A percentile compares a stretch with the other conserved stretches of the same genome.
Conservation (phyloP, 345 rosid species). For the Cardamine occulta region DNA sequence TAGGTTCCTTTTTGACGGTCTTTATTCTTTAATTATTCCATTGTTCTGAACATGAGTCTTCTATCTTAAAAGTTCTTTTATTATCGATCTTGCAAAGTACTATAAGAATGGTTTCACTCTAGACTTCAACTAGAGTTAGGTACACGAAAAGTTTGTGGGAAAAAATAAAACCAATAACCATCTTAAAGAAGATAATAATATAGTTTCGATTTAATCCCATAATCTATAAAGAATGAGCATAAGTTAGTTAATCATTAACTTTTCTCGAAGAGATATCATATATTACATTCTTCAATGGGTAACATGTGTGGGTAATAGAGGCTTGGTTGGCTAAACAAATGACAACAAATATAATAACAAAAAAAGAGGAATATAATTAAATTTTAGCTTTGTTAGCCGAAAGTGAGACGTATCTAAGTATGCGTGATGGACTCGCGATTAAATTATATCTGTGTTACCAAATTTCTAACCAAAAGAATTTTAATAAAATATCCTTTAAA, state of each 20-base stretch:
- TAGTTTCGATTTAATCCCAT: not conserved
- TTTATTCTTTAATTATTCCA: not conserved
- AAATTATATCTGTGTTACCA: slow-evolving; percentile 18
- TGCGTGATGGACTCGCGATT: slow-evolving; percentile 18
- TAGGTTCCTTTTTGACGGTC: not conserved
- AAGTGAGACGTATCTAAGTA: slow-evolving; percentile 38
- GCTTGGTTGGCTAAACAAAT: slow-evolving; percentile 39
- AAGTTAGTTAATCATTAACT: not conserved
- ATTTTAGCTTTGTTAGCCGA: slow-evolving; percentile 39
- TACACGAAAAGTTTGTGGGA: not conserved
- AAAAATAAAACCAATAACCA: not conserved
- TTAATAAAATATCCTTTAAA: slow-evolving; percentile 14
- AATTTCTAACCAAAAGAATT: slow-evolving; percentile 33
- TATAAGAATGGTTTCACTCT: not conserved
- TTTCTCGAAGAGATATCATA: not conserved
- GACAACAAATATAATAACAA: slow-evolving; percentile 27
- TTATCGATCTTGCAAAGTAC: not conserved
- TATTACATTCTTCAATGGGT: not conserved
- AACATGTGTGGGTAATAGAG: slow-evolving; percentile 32
- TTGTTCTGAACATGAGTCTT: not conserved
- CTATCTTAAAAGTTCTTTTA: not conserved
- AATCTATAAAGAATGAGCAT: not conserved
- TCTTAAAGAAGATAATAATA: not conserved
- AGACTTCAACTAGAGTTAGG: not conserved
- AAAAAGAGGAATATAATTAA: not conserved